Evolutionary conservation across 305 asterid genomes (phyloP).

Genomic region (Fraxinus dipetala): DNA sequence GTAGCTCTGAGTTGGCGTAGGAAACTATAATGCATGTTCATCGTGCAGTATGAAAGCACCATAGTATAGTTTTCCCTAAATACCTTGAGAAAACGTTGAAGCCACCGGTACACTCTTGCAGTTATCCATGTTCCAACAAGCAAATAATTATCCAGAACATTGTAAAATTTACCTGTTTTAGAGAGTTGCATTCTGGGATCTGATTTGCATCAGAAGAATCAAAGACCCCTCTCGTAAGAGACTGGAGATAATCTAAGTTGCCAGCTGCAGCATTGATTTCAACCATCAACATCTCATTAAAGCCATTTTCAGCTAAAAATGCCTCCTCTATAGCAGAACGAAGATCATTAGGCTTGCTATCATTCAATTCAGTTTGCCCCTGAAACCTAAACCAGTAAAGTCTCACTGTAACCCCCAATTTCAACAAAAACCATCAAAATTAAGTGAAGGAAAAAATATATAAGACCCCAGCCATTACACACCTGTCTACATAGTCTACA

Average conservation of each 20-base stretch:
- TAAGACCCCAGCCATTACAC: slow-evolving; percentile 17
- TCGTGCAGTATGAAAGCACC: background rate
- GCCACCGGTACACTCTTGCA: background rate
- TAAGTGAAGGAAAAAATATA: background rate
- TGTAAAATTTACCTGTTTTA: slow-evolving; percentile 41
- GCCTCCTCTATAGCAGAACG: slow-evolving; percentile 96
- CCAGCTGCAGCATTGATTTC: slow-evolving; percentile 93
- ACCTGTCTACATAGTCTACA: slow-evolving; percentile 88
- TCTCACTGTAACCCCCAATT: slow-evolving; percentile 14
- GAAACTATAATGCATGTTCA: slow-evolving; percentile 12
- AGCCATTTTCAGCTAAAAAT: slow-evolving; percentile 76
- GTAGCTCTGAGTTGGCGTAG: background rate
- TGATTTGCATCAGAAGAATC: slow-evolving; percentile 61
- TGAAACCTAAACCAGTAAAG: slow-evolving; percentile 63
- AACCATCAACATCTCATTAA: slow-evolving; percentile 83
- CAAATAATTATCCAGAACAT: slow-evolving; percentile 5
- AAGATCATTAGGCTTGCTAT: slow-evolving; percentile 68
- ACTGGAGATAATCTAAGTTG: slow-evolving; percentile 62
- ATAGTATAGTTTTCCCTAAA: slow-evolving; percentile 5
- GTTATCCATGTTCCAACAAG: background rate
- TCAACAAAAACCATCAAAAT: slow-evolving; percentile 14
- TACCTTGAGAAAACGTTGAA: slow-evolving; percentile 12
- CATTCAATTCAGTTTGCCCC: slow-evolving; percentile 86
- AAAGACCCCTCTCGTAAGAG: slow-evolving; percentile 61
- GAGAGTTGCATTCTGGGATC: slow-evolving; percentile 54